Evolutionary conservation across 1,139 yeast species (phyloP).

Genomic region (Sugiyamaella sp.): DNA sequence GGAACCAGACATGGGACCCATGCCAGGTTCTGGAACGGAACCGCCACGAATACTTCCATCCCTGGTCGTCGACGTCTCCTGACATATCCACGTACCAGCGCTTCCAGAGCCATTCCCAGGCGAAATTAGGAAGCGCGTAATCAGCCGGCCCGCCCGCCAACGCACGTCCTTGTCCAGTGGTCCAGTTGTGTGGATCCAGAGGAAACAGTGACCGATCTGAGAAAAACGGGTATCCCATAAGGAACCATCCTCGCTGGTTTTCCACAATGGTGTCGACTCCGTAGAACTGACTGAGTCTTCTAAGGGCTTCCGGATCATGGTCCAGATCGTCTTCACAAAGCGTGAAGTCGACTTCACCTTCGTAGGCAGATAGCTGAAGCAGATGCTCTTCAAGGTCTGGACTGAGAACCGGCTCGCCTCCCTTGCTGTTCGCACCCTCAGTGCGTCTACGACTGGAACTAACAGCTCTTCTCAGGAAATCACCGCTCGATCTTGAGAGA

Average conservation of each 20-base stretch:
- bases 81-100: constrained; percentile 74
- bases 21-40: constrained; percentile 46
- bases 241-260: constrained; percentile 68
- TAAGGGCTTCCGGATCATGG: constrained; percentile 8
- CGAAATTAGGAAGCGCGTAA: constrained; percentile 63
- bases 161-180: constrained; percentile 36
- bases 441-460: neutral
- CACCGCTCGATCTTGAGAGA: neutral
- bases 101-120: constrained; percentile 76
- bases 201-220: constrained; percentile 60
- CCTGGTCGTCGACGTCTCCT: constrained; percentile 73
- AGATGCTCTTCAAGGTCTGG: constrained; percentile 17
- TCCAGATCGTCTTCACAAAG: constrained; percentile 14
- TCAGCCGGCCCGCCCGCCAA: constrained; percentile 47
- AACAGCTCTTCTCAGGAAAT: neutral
- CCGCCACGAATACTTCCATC: constrained; percentile 65
- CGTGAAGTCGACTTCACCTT: neutral
- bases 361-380: constrained; percentile 1
- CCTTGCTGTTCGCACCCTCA: neutral
- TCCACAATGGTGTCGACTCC: constrained; percentile 50
- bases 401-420: constrained; percentile 2
- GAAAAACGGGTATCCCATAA: constrained; percentile 67
- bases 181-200: constrained; percentile 56
- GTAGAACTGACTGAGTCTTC: constrained; percentile 6
- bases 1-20: constrained; percentile 45